A percentile compares a stretch with the other conserved stretches of the same genome.
These are phyloP conservation scores for Trametes gibbosa DNA, from an alignment of 768 basidiomycete species.

Conservation along the genomic window DNA sequence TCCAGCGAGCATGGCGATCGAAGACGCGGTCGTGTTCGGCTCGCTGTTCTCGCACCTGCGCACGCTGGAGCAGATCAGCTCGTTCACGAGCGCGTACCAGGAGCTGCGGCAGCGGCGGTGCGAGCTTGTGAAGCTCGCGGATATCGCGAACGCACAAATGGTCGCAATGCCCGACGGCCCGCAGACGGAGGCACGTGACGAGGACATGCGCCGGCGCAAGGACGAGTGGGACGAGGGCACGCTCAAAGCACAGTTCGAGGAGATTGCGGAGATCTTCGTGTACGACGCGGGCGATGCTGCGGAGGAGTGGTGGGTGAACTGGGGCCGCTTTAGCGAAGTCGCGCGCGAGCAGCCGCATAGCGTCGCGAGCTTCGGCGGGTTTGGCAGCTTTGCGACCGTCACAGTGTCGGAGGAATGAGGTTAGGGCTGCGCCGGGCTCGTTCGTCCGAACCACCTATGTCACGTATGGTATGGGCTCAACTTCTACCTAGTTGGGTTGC, in stretches of 20 bases:
- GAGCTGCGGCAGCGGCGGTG: conserved; percentile 56
- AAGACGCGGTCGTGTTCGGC: conserved; percentile 61
- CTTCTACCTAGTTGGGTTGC: no score
- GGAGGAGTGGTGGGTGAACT: conserved; percentile 65
- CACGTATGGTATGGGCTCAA: neutral
- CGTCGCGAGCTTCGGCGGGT: conserved; percentile 7
- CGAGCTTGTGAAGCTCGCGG: conserved; percentile 42
- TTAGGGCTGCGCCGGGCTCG: neutral
- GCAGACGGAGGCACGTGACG: conserved; percentile 45
- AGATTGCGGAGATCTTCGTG: conserved; percentile 46
- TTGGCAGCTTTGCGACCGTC: conserved; percentile 14
- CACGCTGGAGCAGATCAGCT: conserved; percentile 44
- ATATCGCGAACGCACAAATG: conserved; percentile 44
- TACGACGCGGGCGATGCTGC: conserved; percentile 56
- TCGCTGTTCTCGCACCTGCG: conserved; percentile 56
- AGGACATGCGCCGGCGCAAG: conserved; percentile 32
- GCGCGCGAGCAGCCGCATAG: conserved; percentile 23
- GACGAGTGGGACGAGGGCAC: conserved; percentile 46
- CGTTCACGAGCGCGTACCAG: conserved; percentile 53
- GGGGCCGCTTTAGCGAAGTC: conserved; percentile 46
- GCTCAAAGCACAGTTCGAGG: conserved; percentile 50
- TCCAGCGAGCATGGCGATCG: conserved; percentile 49
- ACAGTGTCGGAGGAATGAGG: conserved; percentile 4
- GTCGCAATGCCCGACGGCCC: conserved; percentile 44
- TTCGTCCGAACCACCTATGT: neutral